These are phyloP conservation scores for Pseudodiploospora longispora DNA, from an alignment of 2,329 filamentous ascomycete species.

Conservation along the genomic window DNA sequence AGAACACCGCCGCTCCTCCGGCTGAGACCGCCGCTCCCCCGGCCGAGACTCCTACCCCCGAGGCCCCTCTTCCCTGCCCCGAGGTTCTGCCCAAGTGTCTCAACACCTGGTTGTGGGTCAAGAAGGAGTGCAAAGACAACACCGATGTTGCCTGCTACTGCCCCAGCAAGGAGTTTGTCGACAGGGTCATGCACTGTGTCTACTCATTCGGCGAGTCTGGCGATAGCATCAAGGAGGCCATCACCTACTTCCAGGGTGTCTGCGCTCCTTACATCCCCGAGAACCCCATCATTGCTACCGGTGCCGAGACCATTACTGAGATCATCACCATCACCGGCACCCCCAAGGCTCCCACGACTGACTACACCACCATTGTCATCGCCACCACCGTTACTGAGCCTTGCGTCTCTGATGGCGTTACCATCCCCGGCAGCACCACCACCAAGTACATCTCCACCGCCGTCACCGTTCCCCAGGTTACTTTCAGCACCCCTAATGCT, in stretches of 20 bases:
- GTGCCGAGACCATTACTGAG: slow-evolving; percentile 55
- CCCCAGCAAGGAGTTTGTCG: slow-evolving; percentile 66
- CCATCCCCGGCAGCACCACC: slow-evolving; percentile 35
- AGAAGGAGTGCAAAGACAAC: slow-evolving; percentile 70
- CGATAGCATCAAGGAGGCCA: slow-evolving; percentile 59
- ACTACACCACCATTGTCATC: slow-evolving; percentile 44
- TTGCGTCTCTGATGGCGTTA: slow-evolving; percentile 40
- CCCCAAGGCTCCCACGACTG: slow-evolving; percentile 41
- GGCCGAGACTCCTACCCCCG: slow-evolving; percentile 10
- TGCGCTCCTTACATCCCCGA: slow-evolving; percentile 65
- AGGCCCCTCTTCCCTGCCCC: slow-evolving; percentile 50
- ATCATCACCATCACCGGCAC: slow-evolving; percentile 48
- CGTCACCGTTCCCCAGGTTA: slow-evolving; percentile 46
- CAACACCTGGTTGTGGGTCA: slow-evolving; percentile 76
- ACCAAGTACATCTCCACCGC: slow-evolving; percentile 44
- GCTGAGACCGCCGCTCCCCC: slow-evolving; percentile 12
- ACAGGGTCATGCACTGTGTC: slow-evolving; percentile 74
- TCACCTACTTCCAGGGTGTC: slow-evolving; percentile 84
- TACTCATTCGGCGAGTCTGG: slow-evolving; percentile 64
- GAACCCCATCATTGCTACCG: slow-evolving; percentile 83
- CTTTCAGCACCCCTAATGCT: slow-evolving; percentile 32
- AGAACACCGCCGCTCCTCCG: slow-evolving; percentile 11
- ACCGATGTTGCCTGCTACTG: slow-evolving; percentile 81
- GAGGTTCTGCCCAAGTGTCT: slow-evolving; percentile 76
- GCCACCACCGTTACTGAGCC: slow-evolving; percentile 40